Percentiles rank a stretch among this genome's conserved stretches.
phyloP scores from a whole-genome alignment of 208 protist species.

The Strigomonas culicis region DNA sequence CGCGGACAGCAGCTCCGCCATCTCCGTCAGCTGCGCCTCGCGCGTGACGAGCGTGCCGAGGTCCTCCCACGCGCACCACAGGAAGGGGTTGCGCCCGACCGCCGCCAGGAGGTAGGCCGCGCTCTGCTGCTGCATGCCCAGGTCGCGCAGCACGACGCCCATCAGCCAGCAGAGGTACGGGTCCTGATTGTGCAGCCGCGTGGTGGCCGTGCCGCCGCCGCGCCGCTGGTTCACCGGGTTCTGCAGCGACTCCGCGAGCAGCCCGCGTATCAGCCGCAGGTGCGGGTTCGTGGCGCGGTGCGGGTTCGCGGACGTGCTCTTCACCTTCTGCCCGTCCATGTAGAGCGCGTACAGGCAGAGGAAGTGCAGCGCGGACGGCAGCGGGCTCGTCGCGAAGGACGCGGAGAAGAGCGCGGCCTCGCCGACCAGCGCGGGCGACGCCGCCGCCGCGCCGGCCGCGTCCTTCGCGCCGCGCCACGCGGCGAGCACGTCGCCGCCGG shows the following conservation, averaged over 20 bases:
- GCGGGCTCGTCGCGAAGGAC: slow-evolving; percentile 21
- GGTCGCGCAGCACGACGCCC: slow-evolving; percentile 75
- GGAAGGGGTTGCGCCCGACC: slow-evolving; percentile 55
- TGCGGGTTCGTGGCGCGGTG: slow-evolving; percentile 60
- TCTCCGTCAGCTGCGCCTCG: slow-evolving; percentile 66
- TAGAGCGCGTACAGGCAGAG: slow-evolving; percentile 77
- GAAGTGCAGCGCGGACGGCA: slow-evolving; percentile 59
- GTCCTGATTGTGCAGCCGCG: slow-evolving; percentile 29
- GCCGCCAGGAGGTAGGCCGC: slow-evolving; percentile 61
- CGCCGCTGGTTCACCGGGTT: slow-evolving; percentile 21
- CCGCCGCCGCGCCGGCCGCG: not conserved
- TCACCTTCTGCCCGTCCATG: slow-evolving; percentile 66
- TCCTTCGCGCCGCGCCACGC: not conserved
- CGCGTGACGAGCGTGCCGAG: slow-evolving; percentile 55
- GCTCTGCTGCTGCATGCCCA: slow-evolving; percentile 71
- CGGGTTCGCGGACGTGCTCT: slow-evolving; percentile 27
- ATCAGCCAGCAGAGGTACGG: slow-evolving; percentile 84
- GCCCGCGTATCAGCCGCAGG: slow-evolving; percentile 50
- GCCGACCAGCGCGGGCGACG: not conserved
- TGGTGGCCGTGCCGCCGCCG: not conserved
- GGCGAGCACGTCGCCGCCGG: not conserved
- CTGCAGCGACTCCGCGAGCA: slow-evolving; percentile 56
- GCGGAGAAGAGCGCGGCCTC: slow-evolving; percentile 7
- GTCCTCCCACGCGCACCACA: slow-evolving; percentile 85
- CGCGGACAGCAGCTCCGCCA: slow-evolving; percentile 48